Conservation (phyloP, 257 asterid genomes). For the Vinca minor region DNA sequence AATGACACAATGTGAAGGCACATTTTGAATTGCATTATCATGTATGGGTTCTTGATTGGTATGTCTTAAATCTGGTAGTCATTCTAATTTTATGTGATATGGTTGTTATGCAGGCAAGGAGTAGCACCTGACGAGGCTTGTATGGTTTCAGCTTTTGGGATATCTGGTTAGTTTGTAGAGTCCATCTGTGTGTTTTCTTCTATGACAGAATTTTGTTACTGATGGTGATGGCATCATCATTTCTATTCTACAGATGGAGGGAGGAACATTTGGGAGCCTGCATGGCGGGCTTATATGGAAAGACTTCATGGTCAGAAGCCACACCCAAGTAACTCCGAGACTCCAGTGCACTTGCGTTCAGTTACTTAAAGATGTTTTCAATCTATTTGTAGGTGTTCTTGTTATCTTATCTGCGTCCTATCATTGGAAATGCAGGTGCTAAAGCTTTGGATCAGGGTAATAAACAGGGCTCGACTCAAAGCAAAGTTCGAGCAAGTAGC, state of each 20-base stretch:
- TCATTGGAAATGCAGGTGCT: constrained; percentile 40
- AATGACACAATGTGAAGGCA: not conserved
- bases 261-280: constrained; percentile 73
- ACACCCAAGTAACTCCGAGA: constrained; percentile 40
- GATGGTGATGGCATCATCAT: not conserved
- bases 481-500: constrained; percentile 49
- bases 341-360: constrained; percentile 49
- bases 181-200: constrained; percentile 9
- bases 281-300: constrained; percentile 83
- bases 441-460: constrained; percentile 49
- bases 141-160: constrained; percentile 92
- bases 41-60: not conserved
- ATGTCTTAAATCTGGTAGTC: not conserved
- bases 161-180: constrained; percentile 35
- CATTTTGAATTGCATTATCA: not conserved
- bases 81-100: too few species aligned
- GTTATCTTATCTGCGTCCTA: constrained; percentile 20
- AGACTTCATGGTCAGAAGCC: constrained; percentile 50
- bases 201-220: constrained; percentile 11
- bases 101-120: constrained; percentile 92
- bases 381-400: constrained; percentile 7
- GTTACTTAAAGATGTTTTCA: constrained; percentile 33
- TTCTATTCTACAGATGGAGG: constrained; percentile 51
- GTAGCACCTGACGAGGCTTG: constrained; percentile 92
- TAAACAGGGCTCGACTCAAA: constrained; percentile 40